phyloP scores from a whole-genome alignment of 495 filamentous ascomycete genomes.

The Aspergillus indologenus region DNA sequence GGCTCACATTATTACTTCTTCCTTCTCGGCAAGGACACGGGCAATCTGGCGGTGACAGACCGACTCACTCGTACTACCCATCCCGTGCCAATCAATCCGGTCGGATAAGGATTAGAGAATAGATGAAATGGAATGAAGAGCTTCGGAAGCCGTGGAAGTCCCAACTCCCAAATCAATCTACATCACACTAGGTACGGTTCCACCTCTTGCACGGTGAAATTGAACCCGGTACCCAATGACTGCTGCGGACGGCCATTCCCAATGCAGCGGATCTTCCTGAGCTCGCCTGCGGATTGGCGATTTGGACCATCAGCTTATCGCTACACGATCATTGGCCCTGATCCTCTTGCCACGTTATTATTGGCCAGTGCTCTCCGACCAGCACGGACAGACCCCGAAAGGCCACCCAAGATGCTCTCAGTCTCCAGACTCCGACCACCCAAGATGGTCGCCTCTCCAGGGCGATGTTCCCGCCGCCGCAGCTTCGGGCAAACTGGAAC shows the following conservation, averaged over 20 bases:
- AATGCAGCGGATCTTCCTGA: conserved; percentile 11
- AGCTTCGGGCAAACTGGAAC: conserved; percentile 13
- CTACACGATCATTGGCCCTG: conserved; percentile 11
- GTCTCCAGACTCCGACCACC: not conserved
- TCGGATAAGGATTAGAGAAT: conserved; percentile 7
- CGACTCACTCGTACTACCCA: not conserved
- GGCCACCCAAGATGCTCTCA: not conserved
- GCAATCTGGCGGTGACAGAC: conserved; percentile 9
- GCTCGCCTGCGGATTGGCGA: conserved; percentile 19
- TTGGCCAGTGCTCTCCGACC: conserved; percentile 15
- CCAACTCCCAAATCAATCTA: not conserved
- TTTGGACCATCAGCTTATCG: conserved; percentile 19
- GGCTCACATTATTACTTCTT: not conserved
- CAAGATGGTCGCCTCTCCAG: conserved; percentile 7
- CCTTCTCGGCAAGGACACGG: not conserved
- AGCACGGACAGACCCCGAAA: conserved; percentile 24
- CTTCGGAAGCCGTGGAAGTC: not conserved
- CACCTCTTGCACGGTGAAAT: not conserved
- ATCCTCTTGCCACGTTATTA: conserved; percentile 2
- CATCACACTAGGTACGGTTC: not conserved
- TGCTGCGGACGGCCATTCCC: conserved; percentile 15
- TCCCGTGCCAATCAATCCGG: conserved; percentile 7
- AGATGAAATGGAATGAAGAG: not conserved
- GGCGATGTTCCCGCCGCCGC: not conserved
- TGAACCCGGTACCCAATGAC: conserved; percentile 15